Conservation (phyloP, 805 yeast species). For the Spathaspora hagerdaliae region DNA sequence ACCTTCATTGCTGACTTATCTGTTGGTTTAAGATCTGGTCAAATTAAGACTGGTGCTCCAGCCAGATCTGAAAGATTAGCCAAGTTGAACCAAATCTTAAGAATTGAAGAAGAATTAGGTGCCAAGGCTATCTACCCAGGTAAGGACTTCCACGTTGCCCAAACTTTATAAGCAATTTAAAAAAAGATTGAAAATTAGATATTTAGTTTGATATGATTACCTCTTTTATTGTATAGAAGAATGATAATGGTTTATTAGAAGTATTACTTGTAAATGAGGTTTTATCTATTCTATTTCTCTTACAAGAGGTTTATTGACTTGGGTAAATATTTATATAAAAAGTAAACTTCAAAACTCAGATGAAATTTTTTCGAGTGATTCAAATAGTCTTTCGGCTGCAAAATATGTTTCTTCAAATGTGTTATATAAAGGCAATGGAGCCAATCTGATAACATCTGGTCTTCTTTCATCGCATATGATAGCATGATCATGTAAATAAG, state of each 20-base stretch:
- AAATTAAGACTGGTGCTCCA: slow-evolving; percentile 99
- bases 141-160: slow-evolving; percentile 68
- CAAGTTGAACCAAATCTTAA: slow-evolving; percentile 95
- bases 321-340: too few species aligned
- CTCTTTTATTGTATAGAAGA: not conserved
- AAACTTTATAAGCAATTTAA: slow-evolving; percentile 29
- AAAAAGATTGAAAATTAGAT: too few species aligned
- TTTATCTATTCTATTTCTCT: too few species aligned
- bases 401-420: slow-evolving; percentile 58
- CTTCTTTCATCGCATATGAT: slow-evolving; percentile 84
- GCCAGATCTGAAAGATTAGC: slow-evolving; percentile 99
- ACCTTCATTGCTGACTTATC: slow-evolving; percentile 95
- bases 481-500: slow-evolving; percentile 50
- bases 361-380: slow-evolving; percentile 23
- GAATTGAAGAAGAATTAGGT: slow-evolving; percentile 98
- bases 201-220: not conserved
- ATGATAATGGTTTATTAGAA: not conserved
- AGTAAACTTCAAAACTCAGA: not conserved
- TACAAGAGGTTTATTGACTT: too few species aligned
- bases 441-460: slow-evolving; percentile 87
- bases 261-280: too few species aligned
- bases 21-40: slow-evolving; percentile 98
- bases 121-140: slow-evolving; percentile 97
- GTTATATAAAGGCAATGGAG: slow-evolving; percentile 83
- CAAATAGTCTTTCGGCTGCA: slow-evolving; percentile 44